phyloP scores from a whole-genome alignment of 352 stramenopile genomes.

The Globisporangium recalcitrans region DNA sequence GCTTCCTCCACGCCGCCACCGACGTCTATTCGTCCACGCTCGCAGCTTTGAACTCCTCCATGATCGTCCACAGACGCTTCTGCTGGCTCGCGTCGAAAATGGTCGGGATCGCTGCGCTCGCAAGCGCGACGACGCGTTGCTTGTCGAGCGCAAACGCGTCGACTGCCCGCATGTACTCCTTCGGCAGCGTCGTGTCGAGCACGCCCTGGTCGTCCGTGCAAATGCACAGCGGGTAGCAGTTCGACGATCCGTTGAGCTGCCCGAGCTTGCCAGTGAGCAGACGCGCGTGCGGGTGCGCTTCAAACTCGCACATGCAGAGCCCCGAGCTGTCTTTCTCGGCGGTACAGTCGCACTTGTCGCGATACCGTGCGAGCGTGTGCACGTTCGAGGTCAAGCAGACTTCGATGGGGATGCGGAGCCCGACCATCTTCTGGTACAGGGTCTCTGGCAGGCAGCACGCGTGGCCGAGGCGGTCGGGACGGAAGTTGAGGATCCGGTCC shows the following conservation, averaged over 20 bases:
- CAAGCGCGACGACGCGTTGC: constrained; percentile 37
- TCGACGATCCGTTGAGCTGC: not conserved
- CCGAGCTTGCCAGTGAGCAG: constrained; percentile 36
- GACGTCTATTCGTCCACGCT: not conserved
- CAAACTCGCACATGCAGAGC: constrained; percentile 63
- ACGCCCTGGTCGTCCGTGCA: constrained; percentile 93
- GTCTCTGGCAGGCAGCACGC: constrained; percentile 76
- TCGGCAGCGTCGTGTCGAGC: constrained; percentile 85
- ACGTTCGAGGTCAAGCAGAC: constrained; percentile 93
- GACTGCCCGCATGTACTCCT: constrained; percentile 81
- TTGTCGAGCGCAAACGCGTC: constrained; percentile 67
- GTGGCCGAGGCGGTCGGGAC: constrained; percentile 90
- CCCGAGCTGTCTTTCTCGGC: constrained; percentile 34
- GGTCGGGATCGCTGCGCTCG: constrained; percentile 35
- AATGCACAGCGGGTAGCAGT: constrained; percentile 78
- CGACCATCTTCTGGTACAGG: constrained; percentile 66
- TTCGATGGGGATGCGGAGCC: constrained; percentile 86
- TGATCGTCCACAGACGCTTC: constrained; percentile 19
- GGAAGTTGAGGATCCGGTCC: constrained; percentile 80
- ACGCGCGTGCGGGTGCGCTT: constrained; percentile 73
- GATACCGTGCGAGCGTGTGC: constrained; percentile 87
- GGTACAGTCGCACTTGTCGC: constrained; percentile 29
- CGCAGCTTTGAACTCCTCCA: constrained; percentile 18
- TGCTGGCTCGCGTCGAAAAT: constrained; percentile 56
- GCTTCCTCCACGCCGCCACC: not conserved